These are phyloP conservation scores for Paramarasmius palmivorus DNA, from an alignment of 1,284 basidiomycete species.

Conservation along the genomic window DNA sequence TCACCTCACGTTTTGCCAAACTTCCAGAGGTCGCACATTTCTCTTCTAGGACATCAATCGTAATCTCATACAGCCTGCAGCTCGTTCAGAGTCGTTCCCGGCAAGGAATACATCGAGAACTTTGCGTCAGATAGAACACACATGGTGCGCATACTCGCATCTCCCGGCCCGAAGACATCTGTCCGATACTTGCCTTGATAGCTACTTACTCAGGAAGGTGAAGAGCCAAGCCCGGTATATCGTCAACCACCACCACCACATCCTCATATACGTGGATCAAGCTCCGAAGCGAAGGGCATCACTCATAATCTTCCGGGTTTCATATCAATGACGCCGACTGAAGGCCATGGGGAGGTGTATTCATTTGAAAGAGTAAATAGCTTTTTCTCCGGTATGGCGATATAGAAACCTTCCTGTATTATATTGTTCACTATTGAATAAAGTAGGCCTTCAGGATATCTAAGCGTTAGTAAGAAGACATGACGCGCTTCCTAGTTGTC, in stretches of 20 bases:
- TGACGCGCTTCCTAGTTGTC: constrained; percentile 81
- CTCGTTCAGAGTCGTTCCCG: constrained; percentile 56
- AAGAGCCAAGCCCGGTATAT: constrained; percentile 20
- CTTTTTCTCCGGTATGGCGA: neutral
- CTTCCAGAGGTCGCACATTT: constrained; percentile 48
- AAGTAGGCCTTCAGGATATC: constrained; percentile 2
- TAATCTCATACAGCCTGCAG: constrained; percentile 25
- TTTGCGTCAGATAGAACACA: constrained; percentile 81
- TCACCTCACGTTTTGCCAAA: constrained; percentile 31
- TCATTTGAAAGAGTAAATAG: neutral
- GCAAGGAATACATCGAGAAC: constrained; percentile 47
- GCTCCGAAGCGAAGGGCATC: constrained; percentile 40
- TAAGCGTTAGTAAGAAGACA: constrained; percentile 39
- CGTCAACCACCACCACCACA: constrained; percentile 53
- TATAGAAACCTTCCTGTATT: neutral
- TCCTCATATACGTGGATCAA: constrained; percentile 48
- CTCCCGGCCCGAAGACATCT: neutral
- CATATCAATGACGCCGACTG: constrained; percentile 50
- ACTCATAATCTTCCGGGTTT: constrained; percentile 63
- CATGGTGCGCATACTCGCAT: constrained; percentile 50
- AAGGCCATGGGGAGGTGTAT: constrained; percentile 34
- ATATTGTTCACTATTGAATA: neutral
- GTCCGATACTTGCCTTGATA: neutral
- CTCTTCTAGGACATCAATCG: neutral
- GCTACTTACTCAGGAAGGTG: neutral